These are phyloP conservation scores for Botrytis pseudocinerea DNA, from an alignment of 2,329 filamentous ascomycete species.

Conservation along the genomic window DNA sequence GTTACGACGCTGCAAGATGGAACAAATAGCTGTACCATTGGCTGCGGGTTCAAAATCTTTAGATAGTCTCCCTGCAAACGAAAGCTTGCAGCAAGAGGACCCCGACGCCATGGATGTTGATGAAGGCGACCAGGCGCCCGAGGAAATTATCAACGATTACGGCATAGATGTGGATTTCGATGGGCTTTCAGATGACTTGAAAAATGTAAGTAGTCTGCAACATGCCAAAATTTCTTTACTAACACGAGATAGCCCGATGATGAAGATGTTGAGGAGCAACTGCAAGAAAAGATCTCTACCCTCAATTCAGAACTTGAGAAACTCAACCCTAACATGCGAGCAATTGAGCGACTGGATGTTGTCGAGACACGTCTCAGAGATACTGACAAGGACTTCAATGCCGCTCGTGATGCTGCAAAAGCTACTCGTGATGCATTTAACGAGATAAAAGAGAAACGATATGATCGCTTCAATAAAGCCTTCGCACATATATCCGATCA, in stretches of 20 bases:
- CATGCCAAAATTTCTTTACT: slow-evolving; percentile 38
- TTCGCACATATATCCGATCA: slow-evolving; percentile 94
- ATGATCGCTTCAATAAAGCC: slow-evolving; percentile 91
- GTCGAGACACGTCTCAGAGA: slow-evolving; percentile 80
- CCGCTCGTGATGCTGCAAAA: slow-evolving; percentile 72
- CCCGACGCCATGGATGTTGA: slow-evolving; percentile 93
- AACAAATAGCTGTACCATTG: slow-evolving; percentile 86
- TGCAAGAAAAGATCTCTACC: slow-evolving; percentile 74
- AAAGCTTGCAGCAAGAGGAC: slow-evolving; percentile 73
- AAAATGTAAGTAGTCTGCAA: slow-evolving; percentile 60
- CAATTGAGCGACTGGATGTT: slow-evolving; percentile 84
- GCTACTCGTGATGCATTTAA: slow-evolving; percentile 82
- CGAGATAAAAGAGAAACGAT: slow-evolving; percentile 76
- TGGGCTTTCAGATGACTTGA: slow-evolving; percentile 77
- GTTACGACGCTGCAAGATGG: slow-evolving; percentile 85
- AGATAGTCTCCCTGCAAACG: slow-evolving; percentile 84
- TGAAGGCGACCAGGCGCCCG: slow-evolving; percentile 64
- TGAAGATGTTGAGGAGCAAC: slow-evolving; percentile 68
- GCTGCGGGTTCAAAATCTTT: slow-evolving; percentile 67
- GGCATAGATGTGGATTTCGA: slow-evolving; percentile 90
- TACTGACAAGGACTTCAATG: slow-evolving; percentile 87
- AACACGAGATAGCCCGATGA: slow-evolving; percentile 59
- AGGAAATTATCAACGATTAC: slow-evolving; percentile 77
- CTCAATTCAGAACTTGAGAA: slow-evolving; percentile 84
- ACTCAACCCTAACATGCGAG: slow-evolving; percentile 94